Percentiles rank a stretch among this genome's conserved stretches.
Evolutionary conservation across 2,329 filamentous ascomycete genomes (phyloP).

Genomic region (Exophiala xenobiotica): DNA sequence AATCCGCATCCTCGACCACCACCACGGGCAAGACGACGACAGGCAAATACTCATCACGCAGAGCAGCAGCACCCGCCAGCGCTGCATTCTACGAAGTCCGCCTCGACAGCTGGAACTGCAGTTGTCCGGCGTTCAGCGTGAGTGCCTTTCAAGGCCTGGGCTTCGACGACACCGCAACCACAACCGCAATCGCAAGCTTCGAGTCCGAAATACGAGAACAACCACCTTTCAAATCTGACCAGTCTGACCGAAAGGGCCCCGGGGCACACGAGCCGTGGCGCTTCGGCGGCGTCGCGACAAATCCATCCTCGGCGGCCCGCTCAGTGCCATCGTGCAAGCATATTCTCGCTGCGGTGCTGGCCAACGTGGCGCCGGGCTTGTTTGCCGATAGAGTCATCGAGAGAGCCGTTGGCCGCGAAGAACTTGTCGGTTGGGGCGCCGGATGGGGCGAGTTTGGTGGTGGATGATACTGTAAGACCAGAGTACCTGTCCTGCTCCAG

Average conservation of each 20-base stretch:
- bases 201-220: too few relatives aligned
- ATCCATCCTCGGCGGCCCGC: conserved; percentile 2
- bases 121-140: conserved; percentile 80
- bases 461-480: conserved; percentile 3
- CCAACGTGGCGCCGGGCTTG: conserved; percentile 60
- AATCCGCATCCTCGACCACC: conserved; percentile 52
- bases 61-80: conserved; percentile 24
- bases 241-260: not conserved
- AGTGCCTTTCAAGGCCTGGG: conserved; percentile 61
- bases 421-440: conserved; percentile 69
- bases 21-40: too few relatives aligned
- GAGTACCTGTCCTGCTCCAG: too few relatives aligned
- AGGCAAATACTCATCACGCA: not conserved
- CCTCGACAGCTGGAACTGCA: conserved; percentile 79
- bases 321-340: conserved; percentile 76
- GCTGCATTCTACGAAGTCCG: conserved; percentile 66
- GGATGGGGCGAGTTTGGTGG: conserved; percentile 41
- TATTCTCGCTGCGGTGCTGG: conserved; percentile 77
- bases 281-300: conserved; percentile 40
- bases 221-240: too few relatives aligned
- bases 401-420: conserved; percentile 57
- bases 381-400: conserved; percentile 60
- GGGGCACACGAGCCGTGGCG: conserved; percentile 26
- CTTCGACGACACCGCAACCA: not conserved
- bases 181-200: not conserved